Evolutionary conservation across 768 basidiomycete genomes (phyloP).

Genomic region (Podaxis rugospora): DNA sequence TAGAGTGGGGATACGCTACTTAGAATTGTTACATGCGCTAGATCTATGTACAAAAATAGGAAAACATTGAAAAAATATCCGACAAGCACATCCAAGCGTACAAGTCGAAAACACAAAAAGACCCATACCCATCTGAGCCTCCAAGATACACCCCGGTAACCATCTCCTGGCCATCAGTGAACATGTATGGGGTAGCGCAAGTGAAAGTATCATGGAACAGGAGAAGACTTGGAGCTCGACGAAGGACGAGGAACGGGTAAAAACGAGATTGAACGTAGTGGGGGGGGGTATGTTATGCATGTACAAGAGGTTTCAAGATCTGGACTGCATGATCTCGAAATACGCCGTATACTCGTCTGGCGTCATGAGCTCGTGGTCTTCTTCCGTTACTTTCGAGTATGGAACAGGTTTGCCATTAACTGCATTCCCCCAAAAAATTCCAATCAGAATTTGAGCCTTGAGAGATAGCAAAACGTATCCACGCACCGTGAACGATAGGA

Average conservation of each 20-base stretch:
- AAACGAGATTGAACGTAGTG: not conserved
- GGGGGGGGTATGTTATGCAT: not conserved
- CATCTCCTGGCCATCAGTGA: no score
- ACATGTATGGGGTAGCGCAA: no score
- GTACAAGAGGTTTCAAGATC: not conserved
- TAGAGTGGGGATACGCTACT: not conserved
- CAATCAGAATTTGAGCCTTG: not conserved
- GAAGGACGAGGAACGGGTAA: not conserved
- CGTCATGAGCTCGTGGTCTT: constrained; percentile 90
- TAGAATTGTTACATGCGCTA: constrained; percentile 4
- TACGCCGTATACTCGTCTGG: constrained; percentile 87
- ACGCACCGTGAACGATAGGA: constrained; percentile 61
- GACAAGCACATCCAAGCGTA: not conserved
- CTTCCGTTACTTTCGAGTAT: constrained; percentile 83
- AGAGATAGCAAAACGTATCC: constrained; percentile 18
- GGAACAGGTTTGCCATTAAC: constrained; percentile 74
- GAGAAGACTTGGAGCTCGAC: not conserved
- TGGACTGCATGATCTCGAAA: constrained; percentile 52
- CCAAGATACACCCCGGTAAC: no score
- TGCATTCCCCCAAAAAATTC: constrained; percentile 20
- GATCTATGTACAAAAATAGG: not conserved
- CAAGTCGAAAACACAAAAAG: no score
- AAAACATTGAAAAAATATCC: not conserved
- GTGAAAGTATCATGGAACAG: not conserved
- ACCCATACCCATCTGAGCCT: no score